Base-by-base conservation (phyloP, 2,329 filamentous ascomycete genomes). In the Neofusicoccum ribis region DNA sequence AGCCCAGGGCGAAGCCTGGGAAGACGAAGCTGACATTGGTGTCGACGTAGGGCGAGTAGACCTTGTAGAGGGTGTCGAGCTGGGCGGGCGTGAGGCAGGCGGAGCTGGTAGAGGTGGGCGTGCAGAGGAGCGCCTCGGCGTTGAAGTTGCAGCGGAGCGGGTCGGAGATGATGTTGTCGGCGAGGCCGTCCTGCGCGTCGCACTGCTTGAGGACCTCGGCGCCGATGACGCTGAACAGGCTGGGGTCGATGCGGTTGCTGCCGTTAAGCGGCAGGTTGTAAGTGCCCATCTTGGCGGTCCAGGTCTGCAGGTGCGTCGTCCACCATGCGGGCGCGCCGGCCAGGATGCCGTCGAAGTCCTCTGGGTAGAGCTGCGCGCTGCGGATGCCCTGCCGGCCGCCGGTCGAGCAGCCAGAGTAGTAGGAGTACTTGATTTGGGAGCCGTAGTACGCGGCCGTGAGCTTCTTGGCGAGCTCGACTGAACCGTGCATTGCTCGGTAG, bases 371-470 rank as follows among this genome's bases (percentile, higher is more conserved):
- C 68, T 88, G 81, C 0, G 84, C 81, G 6, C 82, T 80, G 62
- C 84, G 84, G 39, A 86, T 75, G 3, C 85, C 86, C 75, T 88
- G 84, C 0, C 86, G 78, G 0, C 87, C 86, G 6, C 87, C 87
- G 0, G 84, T 83, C 0, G 85, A 88, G 70, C 86, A 88, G 7
- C 86, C 86, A 2, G 83, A 70, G 67, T 83, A 88, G 72, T 88
- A 88, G 11, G 50, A 58, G 51, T 64, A 64, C 31, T 58, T 49
- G 50, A 64, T 58, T 9, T 73, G 69, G 8, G 71, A 76, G 2
- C 75, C 72, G 68, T 87, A 87, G 73, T 83, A 87, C 0, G 76
- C 74, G 37, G 81, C 69, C 1, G 80, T 77, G 11, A 87, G 72
- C 14, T 75, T 64, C 70, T 86, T 86, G 6, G 81, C 81, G 7